Conservation (phyloP, 2,329 filamentous ascomycete genomes). For the Fusarium sp. region DNA sequence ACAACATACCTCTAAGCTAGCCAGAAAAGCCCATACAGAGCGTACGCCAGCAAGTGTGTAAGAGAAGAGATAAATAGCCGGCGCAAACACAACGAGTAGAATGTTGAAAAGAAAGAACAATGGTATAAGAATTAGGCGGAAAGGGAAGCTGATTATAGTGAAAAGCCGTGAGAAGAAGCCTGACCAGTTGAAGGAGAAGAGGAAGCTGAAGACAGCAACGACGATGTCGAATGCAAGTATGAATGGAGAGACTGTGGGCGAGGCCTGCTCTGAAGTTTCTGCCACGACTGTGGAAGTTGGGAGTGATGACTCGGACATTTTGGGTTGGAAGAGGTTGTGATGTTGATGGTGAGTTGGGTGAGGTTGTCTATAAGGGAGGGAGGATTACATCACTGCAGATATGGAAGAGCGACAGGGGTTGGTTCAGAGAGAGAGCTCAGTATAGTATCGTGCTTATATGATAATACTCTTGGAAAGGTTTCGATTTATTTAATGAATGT, state of each 20-base stretch:
- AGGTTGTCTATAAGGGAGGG: slow-evolving; percentile 8
- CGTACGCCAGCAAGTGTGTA: slow-evolving; percentile 39
- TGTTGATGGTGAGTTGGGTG: neutral
- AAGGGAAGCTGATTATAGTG: slow-evolving; percentile 43
- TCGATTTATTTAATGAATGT: neutral
- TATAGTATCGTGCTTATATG: neutral
- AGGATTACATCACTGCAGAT: slow-evolving; percentile 29
- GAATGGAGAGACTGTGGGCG: slow-evolving; percentile 27
- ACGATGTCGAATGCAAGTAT: slow-evolving; percentile 41
- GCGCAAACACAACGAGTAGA: slow-evolving; percentile 49
- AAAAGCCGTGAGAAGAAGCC: slow-evolving; percentile 36
- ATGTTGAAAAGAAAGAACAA: slow-evolving; percentile 41
- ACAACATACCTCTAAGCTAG: slow-evolving; percentile 49
- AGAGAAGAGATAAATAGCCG: slow-evolving; percentile 47
- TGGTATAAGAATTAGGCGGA: slow-evolving; percentile 46
- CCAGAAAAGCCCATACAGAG: slow-evolving; percentile 42
- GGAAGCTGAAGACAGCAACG: slow-evolving; percentile 38
- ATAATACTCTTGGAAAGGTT: too few species aligned
- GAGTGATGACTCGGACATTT: slow-evolving; percentile 23
- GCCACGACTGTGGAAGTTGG: slow-evolving; percentile 25
- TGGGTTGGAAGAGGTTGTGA: slow-evolving; percentile 1
- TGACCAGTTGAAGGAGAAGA: slow-evolving; percentile 44
- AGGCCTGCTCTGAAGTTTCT: slow-evolving; percentile 7
- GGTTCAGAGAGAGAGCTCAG: neutral
- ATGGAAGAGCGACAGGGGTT: neutral